Evolutionary conservation across 345 rosid genomes (phyloP).

Genomic region (Eucalyptus marginata): DNA sequence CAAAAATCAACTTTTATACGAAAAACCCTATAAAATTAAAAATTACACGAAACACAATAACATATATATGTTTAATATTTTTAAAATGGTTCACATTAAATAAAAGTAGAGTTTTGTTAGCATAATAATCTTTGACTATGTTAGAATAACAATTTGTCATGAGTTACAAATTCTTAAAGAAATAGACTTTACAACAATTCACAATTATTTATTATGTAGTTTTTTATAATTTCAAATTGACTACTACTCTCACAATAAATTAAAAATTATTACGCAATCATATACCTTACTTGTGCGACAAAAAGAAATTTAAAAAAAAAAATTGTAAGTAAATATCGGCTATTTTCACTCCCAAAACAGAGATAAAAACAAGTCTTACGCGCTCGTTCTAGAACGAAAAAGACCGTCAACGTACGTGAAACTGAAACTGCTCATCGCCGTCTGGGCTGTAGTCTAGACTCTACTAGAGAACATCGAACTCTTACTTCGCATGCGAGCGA

Average conservation of each 20-base stretch:
- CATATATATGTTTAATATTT: no score
- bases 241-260: no score
- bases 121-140: accelerated
- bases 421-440: background rate
- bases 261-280: no score
- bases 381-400: background rate
- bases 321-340: background rate
- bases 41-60: no score
- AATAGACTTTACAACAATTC: accelerated
- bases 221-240: no score
- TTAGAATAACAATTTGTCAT: no score
- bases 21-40: background rate
- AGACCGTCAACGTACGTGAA: background rate
- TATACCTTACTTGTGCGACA: no score
- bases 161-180: no score
- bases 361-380: background rate
- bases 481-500: background rate
- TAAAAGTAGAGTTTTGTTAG: no score
- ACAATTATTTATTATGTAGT: no score
- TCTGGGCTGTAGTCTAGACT: background rate
- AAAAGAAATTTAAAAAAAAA: no score
- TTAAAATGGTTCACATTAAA: background rate
- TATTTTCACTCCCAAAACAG: background rate
- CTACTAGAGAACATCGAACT: background rate
- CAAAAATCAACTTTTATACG: background rate